Base-by-base conservation (phyloP, 805 yeast genomes). In the Yarrowia sp. region DNA sequence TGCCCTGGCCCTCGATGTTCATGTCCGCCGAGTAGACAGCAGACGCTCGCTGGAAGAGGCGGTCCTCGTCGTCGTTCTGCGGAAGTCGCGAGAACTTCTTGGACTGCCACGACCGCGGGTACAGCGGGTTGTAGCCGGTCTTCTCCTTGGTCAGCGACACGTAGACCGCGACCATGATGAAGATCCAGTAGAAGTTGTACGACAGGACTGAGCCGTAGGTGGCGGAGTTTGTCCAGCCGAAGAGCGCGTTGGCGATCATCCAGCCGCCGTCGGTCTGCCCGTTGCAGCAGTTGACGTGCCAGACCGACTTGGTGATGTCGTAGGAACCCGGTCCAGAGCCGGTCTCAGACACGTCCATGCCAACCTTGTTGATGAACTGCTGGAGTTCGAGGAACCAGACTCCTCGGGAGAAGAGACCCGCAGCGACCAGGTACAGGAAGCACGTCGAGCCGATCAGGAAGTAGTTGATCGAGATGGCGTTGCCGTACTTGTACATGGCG, bases 171-270 rank as follows among this genome's bases (percentile, higher is more conserved):
- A 77, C 65, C 65, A 87, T 86, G 62, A 90, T 72, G 42, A 76
- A 74, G 61, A 92, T 68, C 99, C 99, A 93, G 80, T 93, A 93
- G 65, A 86, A 67, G 77, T 90, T 91, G 80, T 93, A 93, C 49
- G 93, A 83, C 58, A 93, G 77, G 63, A 93, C 92, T 3, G 97
- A 90, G 63, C 97, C 97, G 72, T 89, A 82, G 67, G 96, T 90
- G 64, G 97, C 98, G 61, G 96, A 83, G 77, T 93, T 93, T 78
- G 91, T 97, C 99, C 99, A 93, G 65, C 98, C 99, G 66, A 93
- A 79, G 63, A 93, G 75, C 24, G 97, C 90, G 72, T 93, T 93
- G 81, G 94, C 94, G 65, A 93, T 85, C 82, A 91, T 97, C 98
- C 98, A 93, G 78, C 97, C 97, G 68, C 87, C 85, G 76, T 88